Conservation (phyloP, 305 asterid genomes). For the Plantago lanceolata region DNA sequence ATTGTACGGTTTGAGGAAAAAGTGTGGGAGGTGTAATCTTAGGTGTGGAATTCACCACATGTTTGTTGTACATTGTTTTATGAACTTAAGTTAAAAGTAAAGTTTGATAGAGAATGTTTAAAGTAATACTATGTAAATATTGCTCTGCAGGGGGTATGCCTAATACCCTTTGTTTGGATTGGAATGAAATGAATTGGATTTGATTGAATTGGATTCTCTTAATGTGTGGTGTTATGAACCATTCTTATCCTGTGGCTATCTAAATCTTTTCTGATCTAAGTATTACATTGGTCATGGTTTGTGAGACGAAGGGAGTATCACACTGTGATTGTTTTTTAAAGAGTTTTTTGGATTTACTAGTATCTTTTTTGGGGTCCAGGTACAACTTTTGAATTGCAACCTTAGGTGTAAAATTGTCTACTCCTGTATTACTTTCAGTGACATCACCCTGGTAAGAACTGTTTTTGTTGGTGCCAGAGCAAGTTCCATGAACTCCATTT, state of each 20-base stretch:
- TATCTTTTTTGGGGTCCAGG: too few species aligned
- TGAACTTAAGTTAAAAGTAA: neutral
- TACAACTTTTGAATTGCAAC: too few species aligned
- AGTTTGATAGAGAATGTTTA: neutral
- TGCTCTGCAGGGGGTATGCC: neutral
- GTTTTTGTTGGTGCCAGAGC: too few species aligned
- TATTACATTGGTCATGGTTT: neutral
- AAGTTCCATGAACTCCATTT: too few species aligned
- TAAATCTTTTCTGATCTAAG: neutral
- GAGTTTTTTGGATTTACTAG: too few species aligned
- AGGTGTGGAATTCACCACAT: constrained; percentile 2
- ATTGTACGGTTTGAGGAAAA: constrained; percentile 2
- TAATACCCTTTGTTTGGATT: neutral
- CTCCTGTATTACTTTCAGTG: too few species aligned
- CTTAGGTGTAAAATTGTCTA: too few species aligned
- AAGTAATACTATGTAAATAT: neutral
- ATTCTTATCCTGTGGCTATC: neutral
- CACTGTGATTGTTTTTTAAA: too few species aligned
- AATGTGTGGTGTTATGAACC: neutral
- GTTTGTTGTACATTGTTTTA: constrained; percentile 10
- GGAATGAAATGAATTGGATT: neutral
- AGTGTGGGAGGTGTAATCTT: neutral
- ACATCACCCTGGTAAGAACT: too few species aligned
- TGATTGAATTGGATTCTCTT: neutral
- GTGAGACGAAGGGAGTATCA: too few species aligned